Evolutionary conservation across 73 alveolate species (phyloP).

Genomic region (Halteria grandinella): DNA sequence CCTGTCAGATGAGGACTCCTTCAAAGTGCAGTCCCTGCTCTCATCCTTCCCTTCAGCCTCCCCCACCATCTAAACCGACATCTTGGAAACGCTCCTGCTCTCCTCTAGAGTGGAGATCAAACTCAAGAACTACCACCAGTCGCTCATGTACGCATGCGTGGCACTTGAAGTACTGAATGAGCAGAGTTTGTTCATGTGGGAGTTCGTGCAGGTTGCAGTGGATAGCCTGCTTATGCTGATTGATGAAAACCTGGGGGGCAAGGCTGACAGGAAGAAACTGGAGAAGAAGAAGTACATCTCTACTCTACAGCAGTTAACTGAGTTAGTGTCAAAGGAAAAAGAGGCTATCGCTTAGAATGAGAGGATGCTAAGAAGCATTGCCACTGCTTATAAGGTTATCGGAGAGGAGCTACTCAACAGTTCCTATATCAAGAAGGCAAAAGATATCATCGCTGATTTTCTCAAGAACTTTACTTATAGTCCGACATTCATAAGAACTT

Average conservation of each 20-base stretch:
- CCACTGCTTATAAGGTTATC: not conserved
- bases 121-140: too few species aligned
- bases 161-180: too few species aligned
- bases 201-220: too few species aligned
- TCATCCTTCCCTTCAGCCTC: too few species aligned
- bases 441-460: not conserved
- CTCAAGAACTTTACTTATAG: not conserved
- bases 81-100: too few species aligned
- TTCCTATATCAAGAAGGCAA: not conserved
- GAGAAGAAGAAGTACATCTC: not conserved
- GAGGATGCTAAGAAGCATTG: not conserved
- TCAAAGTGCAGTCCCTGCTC: too few species aligned
- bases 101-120: too few species aligned
- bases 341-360: not conserved
- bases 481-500: not conserved
- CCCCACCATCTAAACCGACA: too few species aligned
- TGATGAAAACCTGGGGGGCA: not conserved
- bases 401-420: not conserved
- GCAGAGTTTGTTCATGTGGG: too few species aligned
- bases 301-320: not conserved
- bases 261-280: not conserved
- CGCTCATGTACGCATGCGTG: too few species aligned
- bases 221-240: not conserved
- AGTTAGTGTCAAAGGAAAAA: not conserved
- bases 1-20: too few species aligned